Evolutionary conservation across 148 eudicot genomes (phyloP), one percentile per base, ranked within the genome.

Genomic region (Vaccinium macrocarpon): DNA sequence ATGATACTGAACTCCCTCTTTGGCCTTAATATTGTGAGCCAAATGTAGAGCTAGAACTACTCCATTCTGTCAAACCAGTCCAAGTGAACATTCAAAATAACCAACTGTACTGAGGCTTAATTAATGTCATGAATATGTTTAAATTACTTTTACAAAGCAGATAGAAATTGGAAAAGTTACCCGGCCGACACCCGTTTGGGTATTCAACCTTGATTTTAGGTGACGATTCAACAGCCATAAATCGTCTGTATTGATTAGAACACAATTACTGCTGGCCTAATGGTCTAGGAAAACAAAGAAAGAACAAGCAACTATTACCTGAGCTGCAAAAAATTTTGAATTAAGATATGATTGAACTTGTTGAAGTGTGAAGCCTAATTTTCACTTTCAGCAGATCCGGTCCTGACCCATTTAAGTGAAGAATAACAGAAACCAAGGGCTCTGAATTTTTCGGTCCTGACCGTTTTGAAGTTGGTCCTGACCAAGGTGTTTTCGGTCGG

Each of bases 141-240:
- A 57, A 56, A 18, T 57, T 57, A 57, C n/a, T 18, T 18, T 57
- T 57, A 57, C n/a, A 57, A 57, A 57, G 62, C 15, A 14, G 14
- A 11, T 18, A 21, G n/a, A 50, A 15, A 42, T 73, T 18, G 2
- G 25, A 35, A 42, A 74, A 38, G 49, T 18, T 46, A 18, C 18
- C 25, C 23, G 78, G 46, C 25, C 23, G 78, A 75, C 56, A 2
- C 83, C 48, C 80, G 90, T 84, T 88, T 82, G 25, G 21, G 0
- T 51, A 10, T n/a, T 5, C 15, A 15, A 29, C 53, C 48, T 35
- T 42, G 12, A 32, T 59, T 23, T 19, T 23, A 55, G 4, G 21
- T 32, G 35, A 32, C 35, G 2, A 32, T 32, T 32, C 35, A 32
- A 32, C 35, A 59, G 61, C 18, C 11, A 61, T 61, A 8, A 19